These are phyloP conservation scores for Cladosporium sp. DNA, from an alignment of 2,329 filamentous ascomycete species.

Conservation along the genomic window DNA sequence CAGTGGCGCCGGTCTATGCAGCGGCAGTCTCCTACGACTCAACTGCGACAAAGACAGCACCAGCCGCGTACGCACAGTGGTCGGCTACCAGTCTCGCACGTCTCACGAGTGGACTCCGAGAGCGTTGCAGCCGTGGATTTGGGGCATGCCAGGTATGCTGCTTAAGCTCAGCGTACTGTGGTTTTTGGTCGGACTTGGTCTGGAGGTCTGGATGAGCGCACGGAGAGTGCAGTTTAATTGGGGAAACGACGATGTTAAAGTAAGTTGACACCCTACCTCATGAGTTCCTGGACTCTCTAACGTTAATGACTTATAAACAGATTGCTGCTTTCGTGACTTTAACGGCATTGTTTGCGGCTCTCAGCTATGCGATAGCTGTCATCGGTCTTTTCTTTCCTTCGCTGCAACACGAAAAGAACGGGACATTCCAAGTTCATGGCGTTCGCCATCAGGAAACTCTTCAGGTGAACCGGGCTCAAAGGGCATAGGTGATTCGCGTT, in stretches of 20 bases:
- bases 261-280: too few species aligned
- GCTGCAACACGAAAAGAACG: too few species aligned
- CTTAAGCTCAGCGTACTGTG: background rate
- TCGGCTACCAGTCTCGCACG: background rate
- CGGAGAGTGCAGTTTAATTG: background rate
- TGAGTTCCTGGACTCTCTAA: too few species aligned
- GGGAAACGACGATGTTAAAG: background rate
- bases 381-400: background rate
- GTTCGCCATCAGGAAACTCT: too few species aligned
- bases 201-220: background rate
- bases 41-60: background rate
- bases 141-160: background rate
- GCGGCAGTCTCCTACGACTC: background rate
- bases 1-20: background rate
- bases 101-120: background rate
- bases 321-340: background rate
- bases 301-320: too few species aligned
- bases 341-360: background rate
- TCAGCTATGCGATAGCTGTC: conserved; percentile 31
- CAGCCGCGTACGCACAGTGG: background rate
- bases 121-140: background rate
- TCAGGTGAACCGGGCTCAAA: too few species aligned
- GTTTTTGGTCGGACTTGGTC: background rate
- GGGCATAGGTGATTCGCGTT: too few species aligned
- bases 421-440: too few species aligned